A percentile compares a stretch with the other conserved stretches of the same genome.
phyloP scores from a whole-genome alignment of 2,329 filamentous ascomycete species.

The Aspergillus spinulosporus region DNA sequence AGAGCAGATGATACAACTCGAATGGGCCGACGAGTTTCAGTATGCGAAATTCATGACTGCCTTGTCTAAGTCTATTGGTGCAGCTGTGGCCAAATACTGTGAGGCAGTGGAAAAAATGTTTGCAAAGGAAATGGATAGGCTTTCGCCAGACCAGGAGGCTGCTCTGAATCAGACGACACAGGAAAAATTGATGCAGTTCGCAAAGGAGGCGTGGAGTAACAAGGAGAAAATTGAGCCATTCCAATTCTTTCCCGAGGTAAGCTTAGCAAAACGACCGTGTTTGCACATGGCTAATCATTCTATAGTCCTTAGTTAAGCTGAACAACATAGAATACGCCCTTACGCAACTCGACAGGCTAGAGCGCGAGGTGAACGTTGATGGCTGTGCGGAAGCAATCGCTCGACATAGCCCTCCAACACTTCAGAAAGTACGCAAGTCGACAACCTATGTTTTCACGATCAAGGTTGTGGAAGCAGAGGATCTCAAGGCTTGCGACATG shows the following conservation, averaged over 20 bases:
- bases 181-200: slow-evolving; percentile 89
- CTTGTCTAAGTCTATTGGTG: slow-evolving; percentile 80
- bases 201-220: slow-evolving; percentile 87
- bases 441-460: slow-evolving; percentile 97
- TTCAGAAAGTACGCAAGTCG: slow-evolving; percentile 66
- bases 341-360: slow-evolving; percentile 85
- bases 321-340: slow-evolving; percentile 98
- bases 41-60: slow-evolving; percentile 98
- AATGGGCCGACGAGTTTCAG: slow-evolving; percentile 92
- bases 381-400: slow-evolving; percentile 80
- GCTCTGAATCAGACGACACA: slow-evolving; percentile 76
- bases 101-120: slow-evolving; percentile 86
- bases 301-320: slow-evolving; percentile 90
- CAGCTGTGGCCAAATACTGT: slow-evolving; percentile 83
- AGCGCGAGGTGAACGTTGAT: slow-evolving; percentile 87
- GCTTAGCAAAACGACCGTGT: slow-evolving; percentile 25
- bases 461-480: slow-evolving; percentile 97
- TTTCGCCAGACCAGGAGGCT: slow-evolving; percentile 82
- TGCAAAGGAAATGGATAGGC: slow-evolving; percentile 85
- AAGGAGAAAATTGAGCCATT: slow-evolving; percentile 96
- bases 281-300: slow-evolving; percentile 25
- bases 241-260: slow-evolving; percentile 89
- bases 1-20: slow-evolving; percentile 78
- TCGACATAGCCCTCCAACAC: slow-evolving; percentile 68
- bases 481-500: slow-evolving; percentile 96